Conservation (phyloP, 2,329 filamentous ascomycete genomes). For the Fusarium oligoseptatum region DNA sequence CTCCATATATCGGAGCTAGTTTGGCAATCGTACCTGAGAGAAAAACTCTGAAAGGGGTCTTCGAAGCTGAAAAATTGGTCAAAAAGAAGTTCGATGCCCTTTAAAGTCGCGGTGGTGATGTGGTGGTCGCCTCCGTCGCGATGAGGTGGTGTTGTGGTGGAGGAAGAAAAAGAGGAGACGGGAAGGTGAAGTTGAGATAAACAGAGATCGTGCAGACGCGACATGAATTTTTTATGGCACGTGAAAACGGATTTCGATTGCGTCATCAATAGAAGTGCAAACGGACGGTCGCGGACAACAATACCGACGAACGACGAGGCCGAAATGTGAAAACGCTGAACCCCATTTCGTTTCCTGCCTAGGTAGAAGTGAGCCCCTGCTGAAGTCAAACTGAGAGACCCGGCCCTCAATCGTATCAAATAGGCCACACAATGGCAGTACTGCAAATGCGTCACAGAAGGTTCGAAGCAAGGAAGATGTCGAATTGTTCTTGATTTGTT, state of each 20-base stretch:
- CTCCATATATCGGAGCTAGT: too few species aligned
- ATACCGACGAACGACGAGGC: neutral
- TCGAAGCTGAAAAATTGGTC: neutral
- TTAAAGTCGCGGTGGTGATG: neutral
- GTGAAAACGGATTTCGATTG: neutral
- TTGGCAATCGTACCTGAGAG: too few species aligned
- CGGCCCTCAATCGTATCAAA: neutral
- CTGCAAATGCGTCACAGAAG: neutral
- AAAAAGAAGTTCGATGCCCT: neutral
- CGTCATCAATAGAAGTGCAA: neutral
- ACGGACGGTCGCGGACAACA: neutral
- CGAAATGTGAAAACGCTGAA: neutral
- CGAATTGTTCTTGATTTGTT: neutral
- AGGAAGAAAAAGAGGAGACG: neutral
- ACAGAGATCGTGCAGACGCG: neutral
- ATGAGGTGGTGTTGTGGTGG: neutral
- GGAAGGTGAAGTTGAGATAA: neutral
- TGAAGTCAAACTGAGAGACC: neutral
- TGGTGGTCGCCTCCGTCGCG: neutral
- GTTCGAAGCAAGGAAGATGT: neutral
- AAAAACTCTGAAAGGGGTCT: too few species aligned
- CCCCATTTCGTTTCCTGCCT: neutral
- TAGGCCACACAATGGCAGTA: neutral
- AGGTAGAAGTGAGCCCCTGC: neutral
- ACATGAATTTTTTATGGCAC: neutral